These are phyloP conservation scores for Fusarium scirpi DNA, from an alignment of 2,329 filamentous ascomycete species.

Conservation along the genomic window DNA sequence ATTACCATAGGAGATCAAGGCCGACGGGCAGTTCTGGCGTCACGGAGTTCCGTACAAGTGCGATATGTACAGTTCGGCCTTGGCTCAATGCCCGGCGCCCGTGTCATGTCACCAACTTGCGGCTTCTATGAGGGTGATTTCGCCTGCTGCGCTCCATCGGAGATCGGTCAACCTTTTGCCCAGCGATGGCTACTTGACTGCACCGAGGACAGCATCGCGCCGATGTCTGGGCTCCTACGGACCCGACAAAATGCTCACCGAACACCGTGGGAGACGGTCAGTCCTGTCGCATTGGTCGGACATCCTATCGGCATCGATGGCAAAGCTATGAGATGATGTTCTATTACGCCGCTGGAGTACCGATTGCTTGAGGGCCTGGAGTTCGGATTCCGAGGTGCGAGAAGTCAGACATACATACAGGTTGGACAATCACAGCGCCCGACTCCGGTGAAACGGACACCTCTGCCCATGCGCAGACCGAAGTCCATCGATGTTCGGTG, in stretches of 20 bases:
- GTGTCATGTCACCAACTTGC: background rate
- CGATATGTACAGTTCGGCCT: background rate
- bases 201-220: background rate
- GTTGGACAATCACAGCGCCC: no score
- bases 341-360: background rate
- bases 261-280: background rate
- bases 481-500: slow-evolving; percentile 2
- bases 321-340: background rate
- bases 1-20: background rate
- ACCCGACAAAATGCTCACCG: background rate
- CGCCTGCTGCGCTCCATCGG: background rate
- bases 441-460: background rate
- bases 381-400: no score
- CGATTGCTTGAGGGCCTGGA: background rate
- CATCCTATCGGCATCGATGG: background rate
- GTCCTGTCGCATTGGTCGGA: background rate
- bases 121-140: background rate
- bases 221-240: background rate
- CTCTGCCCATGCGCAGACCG: background rate
- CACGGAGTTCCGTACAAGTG: background rate
- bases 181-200: background rate
- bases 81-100: background rate
- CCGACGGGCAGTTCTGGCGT: background rate
- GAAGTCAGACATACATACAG: background rate
- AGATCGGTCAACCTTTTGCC: background rate